Percentiles rank a stretch among this genome's conserved stretches.
These are phyloP conservation scores for Aspergillus awamori DNA, from an alignment of 2,329 filamentous ascomycete genomes.

Conservation along the genomic window DNA sequence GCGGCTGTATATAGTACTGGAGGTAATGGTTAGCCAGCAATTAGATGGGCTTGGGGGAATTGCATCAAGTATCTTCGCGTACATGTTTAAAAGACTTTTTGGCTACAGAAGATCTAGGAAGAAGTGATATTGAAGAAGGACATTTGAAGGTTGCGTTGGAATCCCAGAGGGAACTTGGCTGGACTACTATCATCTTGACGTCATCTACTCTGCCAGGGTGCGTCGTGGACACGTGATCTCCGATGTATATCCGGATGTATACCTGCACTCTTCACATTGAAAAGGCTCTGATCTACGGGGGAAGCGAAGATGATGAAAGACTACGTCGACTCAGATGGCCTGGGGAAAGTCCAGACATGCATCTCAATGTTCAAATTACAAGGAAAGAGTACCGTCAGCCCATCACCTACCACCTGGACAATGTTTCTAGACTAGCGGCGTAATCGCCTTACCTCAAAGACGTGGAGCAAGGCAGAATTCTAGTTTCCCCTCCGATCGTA, in stretches of 20 bases:
- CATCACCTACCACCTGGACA: background rate
- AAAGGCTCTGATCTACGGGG: background rate
- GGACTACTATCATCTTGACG: conserved; percentile 6
- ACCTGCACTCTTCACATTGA: background rate
- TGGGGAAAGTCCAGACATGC: background rate
- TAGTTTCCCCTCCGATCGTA: background rate
- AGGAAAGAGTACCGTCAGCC: background rate
- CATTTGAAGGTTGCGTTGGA: background rate
- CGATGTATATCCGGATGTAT: background rate
- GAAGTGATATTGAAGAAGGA: background rate
- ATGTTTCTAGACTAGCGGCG: background rate
- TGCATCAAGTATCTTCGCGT: background rate
- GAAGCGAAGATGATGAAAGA: background rate
- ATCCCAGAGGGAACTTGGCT: background rate
- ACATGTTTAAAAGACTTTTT: background rate
- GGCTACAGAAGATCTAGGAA: background rate
- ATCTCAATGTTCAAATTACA: background rate
- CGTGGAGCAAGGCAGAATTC: background rate
- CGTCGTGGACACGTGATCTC: background rate
- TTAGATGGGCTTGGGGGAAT: background rate
- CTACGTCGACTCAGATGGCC: too few relatives aligned
- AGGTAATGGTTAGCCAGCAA: background rate
- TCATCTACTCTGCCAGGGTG: background rate
- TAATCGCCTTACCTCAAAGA: background rate
- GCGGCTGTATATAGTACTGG: background rate